Evolutionary conservation across 129 eudicot species (phyloP).

Genomic region (Flaveria linearis): DNA sequence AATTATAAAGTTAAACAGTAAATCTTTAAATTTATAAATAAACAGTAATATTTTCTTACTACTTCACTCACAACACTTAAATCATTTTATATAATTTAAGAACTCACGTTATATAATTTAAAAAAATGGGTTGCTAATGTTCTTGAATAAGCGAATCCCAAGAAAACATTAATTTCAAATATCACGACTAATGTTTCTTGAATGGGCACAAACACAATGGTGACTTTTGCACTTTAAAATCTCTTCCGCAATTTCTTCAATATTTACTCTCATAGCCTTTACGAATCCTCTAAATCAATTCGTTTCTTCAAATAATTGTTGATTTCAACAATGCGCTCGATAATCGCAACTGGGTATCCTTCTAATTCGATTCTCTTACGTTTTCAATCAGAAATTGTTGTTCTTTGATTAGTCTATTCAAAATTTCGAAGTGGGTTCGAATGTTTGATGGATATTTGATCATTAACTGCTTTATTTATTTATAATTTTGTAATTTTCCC

Average conservation of each 20-base stretch:
- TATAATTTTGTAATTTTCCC: background rate
- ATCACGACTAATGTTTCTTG: slow-evolving; percentile 30
- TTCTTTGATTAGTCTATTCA: slow-evolving; percentile 26
- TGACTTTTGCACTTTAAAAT: slow-evolving; percentile 30
- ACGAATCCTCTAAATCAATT: background rate
- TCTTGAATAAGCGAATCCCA: background rate
- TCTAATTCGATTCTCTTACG: slow-evolving; percentile 21
- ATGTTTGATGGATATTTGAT: background rate
- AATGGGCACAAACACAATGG: slow-evolving; percentile 30
- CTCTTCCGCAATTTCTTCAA: slow-evolving; percentile 26
- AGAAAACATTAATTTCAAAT: slow-evolving; percentile 19
- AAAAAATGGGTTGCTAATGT: too few species aligned
- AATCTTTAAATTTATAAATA: too few species aligned
- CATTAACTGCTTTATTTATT: background rate
- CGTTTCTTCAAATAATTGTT: slow-evolving; percentile 31
- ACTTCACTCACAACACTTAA: too few species aligned
- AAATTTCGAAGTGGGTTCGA: slow-evolving; percentile 31
- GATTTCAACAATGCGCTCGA: slow-evolving; percentile 39
- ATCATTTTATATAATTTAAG: too few species aligned
- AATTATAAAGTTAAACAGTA: too few species aligned
- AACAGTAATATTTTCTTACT: too few species aligned
- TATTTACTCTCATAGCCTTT: slow-evolving; percentile 6
- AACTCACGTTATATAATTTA: too few species aligned
- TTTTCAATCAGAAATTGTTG: slow-evolving; percentile 14
- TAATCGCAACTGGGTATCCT: slow-evolving; percentile 47